These are phyloP conservation scores for Colletotrichum cereale DNA, from an alignment of 2,329 filamentous ascomycete genomes.

Conservation along the genomic window DNA sequence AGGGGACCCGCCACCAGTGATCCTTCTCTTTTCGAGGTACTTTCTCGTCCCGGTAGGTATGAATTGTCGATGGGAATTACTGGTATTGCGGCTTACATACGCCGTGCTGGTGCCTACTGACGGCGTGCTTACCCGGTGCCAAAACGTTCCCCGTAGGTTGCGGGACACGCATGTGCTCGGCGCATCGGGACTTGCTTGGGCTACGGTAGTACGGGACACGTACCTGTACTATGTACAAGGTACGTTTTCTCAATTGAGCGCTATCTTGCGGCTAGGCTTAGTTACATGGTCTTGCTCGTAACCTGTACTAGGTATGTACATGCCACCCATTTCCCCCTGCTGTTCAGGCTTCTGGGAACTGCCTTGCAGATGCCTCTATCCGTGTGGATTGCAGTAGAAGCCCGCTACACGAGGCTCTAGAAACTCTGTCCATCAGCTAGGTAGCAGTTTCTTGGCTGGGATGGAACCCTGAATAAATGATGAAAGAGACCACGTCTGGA, in stretches of 20 bases:
- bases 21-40: not conserved
- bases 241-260: too few species aligned
- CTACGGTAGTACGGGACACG: not conserved
- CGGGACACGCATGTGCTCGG: too few species aligned
- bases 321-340: slow-evolving; percentile 2
- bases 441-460: slow-evolving; percentile 8
- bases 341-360: not conserved
- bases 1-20: slow-evolving; percentile 6
- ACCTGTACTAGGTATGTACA: too few species aligned
- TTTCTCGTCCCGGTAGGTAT: not conserved
- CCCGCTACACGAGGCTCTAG: not conserved
- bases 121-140: not conserved
- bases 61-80: not conserved
- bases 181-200: not conserved
- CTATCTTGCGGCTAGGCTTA: too few species aligned
- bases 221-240: not conserved
- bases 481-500: slow-evolving; percentile 12
- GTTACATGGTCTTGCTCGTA: too few species aligned
- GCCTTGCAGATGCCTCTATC: slow-evolving; percentile 13
- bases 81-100: not conserved
- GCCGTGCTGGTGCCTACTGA: slow-evolving; percentile 7
- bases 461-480: slow-evolving; percentile 21
- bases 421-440: not conserved
- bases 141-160: not conserved
- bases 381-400: not conserved